Conservation (phyloP, 306 rosid species). For the Cucumis hystrix region DNA sequence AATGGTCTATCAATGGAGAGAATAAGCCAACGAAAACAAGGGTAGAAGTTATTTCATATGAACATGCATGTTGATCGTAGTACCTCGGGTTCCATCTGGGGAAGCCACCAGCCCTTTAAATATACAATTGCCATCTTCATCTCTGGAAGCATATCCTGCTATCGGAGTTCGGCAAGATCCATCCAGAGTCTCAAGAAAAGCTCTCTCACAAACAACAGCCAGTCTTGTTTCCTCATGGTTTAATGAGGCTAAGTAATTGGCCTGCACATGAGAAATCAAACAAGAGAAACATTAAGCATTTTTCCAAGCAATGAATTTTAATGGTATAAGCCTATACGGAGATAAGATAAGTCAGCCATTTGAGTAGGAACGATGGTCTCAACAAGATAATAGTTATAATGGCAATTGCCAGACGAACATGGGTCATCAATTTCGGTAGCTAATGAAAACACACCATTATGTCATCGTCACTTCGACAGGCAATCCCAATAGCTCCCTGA, state of each 20-base stretch:
- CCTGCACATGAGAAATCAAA: conserved; percentile 31
- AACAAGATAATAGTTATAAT: background rate
- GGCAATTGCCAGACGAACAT: background rate
- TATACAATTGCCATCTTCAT: conserved; percentile 53
- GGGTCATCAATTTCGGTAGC: background rate
- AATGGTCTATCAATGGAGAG: background rate
- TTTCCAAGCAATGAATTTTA: background rate
- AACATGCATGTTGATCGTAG: conserved; percentile 11
- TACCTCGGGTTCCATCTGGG: conserved; percentile 75
- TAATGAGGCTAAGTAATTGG: conserved; percentile 50
- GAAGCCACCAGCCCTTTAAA: conserved; percentile 84
- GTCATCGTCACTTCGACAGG: conserved; percentile 47
- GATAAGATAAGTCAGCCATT: background rate
- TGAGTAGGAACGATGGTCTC: background rate
- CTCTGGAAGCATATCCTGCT: conserved; percentile 75
- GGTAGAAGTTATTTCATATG: background rate
- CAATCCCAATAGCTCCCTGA: conserved; percentile 60
- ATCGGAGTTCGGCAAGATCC: conserved; percentile 93
- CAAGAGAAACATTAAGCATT: conserved; percentile 1
- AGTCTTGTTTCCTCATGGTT: conserved; percentile 84
- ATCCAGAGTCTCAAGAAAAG: conserved; percentile 58
- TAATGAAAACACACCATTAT: conserved; percentile 45
- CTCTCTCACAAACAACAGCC: conserved; percentile 77
- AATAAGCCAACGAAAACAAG: background rate
- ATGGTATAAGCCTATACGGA: background rate